Percentiles rank a stretch among this genome's conserved stretches.
Conservation (phyloP, 306 rosid genomes). For the Erythrophleum fordii region DNA sequence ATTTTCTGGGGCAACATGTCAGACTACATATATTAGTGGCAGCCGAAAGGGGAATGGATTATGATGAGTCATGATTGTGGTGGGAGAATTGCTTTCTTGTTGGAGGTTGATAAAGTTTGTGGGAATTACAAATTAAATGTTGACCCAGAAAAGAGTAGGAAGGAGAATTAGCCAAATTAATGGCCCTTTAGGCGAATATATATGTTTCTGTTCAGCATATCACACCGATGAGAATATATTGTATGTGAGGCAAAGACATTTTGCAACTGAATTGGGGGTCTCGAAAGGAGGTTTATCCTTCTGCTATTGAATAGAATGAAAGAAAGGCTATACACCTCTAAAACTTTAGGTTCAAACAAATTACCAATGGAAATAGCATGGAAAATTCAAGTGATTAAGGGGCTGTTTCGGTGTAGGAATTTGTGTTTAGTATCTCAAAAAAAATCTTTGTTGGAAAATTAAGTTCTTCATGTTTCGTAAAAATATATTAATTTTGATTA, state of each 20-base stretch:
- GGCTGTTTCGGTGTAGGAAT: too few relatives aligned
- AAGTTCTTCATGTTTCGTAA: neutral
- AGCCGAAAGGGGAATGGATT: constrained; percentile 42
- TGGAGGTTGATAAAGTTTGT: constrained; percentile 22
- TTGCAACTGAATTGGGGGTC: neutral
- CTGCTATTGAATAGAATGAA: neutral
- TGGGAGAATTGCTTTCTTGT: constrained; percentile 15
- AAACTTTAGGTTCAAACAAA: neutral
- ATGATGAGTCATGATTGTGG: constrained; percentile 41
- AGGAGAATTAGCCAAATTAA: neutral
- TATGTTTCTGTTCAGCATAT: neutral
- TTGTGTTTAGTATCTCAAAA: too few relatives aligned
- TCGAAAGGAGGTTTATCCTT: neutral
- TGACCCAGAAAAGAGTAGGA: neutral
- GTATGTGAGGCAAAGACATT: neutral
- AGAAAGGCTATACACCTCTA: neutral
- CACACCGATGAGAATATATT: neutral
- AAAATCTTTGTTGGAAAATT: neutral
- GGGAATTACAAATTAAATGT: constrained; percentile 3
- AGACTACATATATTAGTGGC: constrained; percentile 39
- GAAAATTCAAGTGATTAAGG: neutral
- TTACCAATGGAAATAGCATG: neutral
- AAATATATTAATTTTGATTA: too few relatives aligned
- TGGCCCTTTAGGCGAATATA: neutral
- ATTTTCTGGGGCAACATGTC: constrained; percentile 18